Conservation (phyloP, 1,139 yeast genomes). For the Pichia sp. region DNA sequence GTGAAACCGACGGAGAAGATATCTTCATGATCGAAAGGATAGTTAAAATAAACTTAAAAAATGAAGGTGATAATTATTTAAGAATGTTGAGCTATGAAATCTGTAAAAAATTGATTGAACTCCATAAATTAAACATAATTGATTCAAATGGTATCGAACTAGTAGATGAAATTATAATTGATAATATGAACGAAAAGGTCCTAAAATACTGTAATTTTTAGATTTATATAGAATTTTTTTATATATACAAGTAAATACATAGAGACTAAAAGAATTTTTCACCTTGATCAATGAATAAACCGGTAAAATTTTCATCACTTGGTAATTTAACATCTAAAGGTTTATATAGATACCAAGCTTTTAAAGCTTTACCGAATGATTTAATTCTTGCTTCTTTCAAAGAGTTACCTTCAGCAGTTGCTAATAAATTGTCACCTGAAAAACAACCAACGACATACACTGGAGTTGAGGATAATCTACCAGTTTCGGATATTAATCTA, state of each 20-base stretch:
- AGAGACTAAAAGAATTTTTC: slow-evolving; percentile 35
- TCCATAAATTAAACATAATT: slow-evolving; percentile 12
- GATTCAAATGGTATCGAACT: slow-evolving; percentile 20
- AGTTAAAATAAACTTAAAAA: slow-evolving; percentile 14
- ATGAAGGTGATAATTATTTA: slow-evolving; percentile 17
- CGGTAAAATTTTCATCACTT: slow-evolving; percentile 47
- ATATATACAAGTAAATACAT: not conserved
- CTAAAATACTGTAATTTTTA: slow-evolving; percentile 1
- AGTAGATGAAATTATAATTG: slow-evolving; percentile 23
- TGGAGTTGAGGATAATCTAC: slow-evolving; percentile 79
- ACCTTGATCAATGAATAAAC: slow-evolving; percentile 47
- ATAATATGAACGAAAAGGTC: slow-evolving; percentile 18
- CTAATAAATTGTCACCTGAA: slow-evolving; percentile 73
- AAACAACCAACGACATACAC: slow-evolving; percentile 89
- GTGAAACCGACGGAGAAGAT: slow-evolving; percentile 15
- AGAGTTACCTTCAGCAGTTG: slow-evolving; percentile 95
- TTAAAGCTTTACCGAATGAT: slow-evolving; percentile 85
- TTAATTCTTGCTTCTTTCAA: slow-evolving; percentile 87
- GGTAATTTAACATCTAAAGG: slow-evolving; percentile 62
- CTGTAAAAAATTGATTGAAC: slow-evolving; percentile 19
- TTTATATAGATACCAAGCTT: slow-evolving; percentile 85
- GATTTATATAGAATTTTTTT: not conserved
- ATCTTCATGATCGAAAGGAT: slow-evolving; percentile 23
- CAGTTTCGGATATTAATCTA: slow-evolving; percentile 86
- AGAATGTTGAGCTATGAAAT: slow-evolving; percentile 19